Evolutionary conservation across 2,329 filamentous ascomycete genomes (phyloP).

Genomic region (Pseudogymnoascus verrucosus): DNA sequence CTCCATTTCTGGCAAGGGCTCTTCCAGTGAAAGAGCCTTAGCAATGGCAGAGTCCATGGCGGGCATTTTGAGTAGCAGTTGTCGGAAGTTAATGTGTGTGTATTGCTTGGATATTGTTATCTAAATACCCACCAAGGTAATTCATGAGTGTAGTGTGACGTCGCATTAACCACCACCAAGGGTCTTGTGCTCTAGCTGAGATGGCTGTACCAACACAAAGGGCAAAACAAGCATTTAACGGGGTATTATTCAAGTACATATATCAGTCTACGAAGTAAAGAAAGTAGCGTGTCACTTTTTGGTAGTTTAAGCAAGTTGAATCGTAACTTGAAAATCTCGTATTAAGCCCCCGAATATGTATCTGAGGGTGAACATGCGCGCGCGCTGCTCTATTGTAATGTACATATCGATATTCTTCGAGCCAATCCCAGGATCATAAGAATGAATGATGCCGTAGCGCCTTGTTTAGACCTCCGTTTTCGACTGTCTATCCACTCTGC

Average conservation of each 20-base stretch:
- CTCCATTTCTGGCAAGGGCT: slow-evolving; percentile 17
- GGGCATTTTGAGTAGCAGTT: neutral
- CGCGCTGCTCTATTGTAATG: neutral
- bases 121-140: neutral
- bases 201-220: neutral
- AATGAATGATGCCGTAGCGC: neutral
- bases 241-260: neutral
- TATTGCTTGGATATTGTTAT: neutral
- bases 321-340: neutral
- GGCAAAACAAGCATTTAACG: neutral
- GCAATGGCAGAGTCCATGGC: neutral
- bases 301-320: neutral
- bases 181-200: neutral
- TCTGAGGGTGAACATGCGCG: neutral
- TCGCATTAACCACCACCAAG: neutral
- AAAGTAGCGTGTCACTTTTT: neutral
- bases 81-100: neutral
- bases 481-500: neutral
- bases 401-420: neutral
- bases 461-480: neutral
- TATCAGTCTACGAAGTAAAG: neutral
- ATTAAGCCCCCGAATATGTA: neutral
- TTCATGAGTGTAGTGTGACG: neutral
- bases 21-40: neutral
- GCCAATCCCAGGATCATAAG: neutral